These are phyloP conservation scores for Thielaviopsis populi DNA, from an alignment of 2,329 filamentous ascomycete genomes.

Conservation along the genomic window DNA sequence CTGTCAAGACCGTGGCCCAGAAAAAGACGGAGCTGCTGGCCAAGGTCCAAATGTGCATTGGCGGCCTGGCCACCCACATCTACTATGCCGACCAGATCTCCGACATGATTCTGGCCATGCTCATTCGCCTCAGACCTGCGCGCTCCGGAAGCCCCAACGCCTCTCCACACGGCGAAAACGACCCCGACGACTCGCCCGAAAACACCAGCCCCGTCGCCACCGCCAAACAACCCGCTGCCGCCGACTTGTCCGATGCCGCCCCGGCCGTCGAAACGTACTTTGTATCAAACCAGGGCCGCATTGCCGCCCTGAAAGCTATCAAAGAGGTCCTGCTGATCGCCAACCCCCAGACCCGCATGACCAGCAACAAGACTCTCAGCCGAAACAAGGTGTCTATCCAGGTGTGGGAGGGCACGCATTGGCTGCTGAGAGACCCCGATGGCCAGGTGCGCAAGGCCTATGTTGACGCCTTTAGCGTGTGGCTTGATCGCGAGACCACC, in stretches of 20 bases:
- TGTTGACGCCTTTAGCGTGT: slow-evolving; percentile 65
- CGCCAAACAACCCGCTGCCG: slow-evolving; percentile 18
- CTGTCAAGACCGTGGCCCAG: slow-evolving; percentile 25
- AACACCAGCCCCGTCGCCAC: slow-evolving; percentile 19
- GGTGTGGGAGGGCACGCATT: slow-evolving; percentile 94
- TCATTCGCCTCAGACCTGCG: slow-evolving; percentile 60
- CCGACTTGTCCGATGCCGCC: slow-evolving; percentile 29
- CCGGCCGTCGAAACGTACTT: slow-evolving; percentile 37
- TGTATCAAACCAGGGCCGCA: slow-evolving; percentile 39
- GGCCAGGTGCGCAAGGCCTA: slow-evolving; percentile 71
- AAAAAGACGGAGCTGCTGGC: slow-evolving; percentile 50
- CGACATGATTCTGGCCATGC: slow-evolving; percentile 77
- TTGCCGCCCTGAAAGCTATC: slow-evolving; percentile 59
- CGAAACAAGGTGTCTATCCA: slow-evolving; percentile 63
- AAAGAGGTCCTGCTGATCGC: slow-evolving; percentile 72
- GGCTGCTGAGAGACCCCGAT: slow-evolving; percentile 70
- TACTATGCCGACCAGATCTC: slow-evolving; percentile 95
- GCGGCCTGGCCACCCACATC: slow-evolving; percentile 81
- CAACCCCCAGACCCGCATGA: slow-evolving; percentile 48
- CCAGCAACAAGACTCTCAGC: slow-evolving; percentile 47
- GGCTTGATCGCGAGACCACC: slow-evolving; percentile 69
- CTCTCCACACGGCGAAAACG: slow-evolving; percentile 33
- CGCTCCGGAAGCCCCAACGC: slow-evolving; percentile 31
- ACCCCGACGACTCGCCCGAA: slow-evolving; percentile 24
- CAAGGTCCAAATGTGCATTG: slow-evolving; percentile 67